phyloP scores from a whole-genome alignment of 352 stramenopile genomes.

The Elongisporangium prolatum region DNA sequence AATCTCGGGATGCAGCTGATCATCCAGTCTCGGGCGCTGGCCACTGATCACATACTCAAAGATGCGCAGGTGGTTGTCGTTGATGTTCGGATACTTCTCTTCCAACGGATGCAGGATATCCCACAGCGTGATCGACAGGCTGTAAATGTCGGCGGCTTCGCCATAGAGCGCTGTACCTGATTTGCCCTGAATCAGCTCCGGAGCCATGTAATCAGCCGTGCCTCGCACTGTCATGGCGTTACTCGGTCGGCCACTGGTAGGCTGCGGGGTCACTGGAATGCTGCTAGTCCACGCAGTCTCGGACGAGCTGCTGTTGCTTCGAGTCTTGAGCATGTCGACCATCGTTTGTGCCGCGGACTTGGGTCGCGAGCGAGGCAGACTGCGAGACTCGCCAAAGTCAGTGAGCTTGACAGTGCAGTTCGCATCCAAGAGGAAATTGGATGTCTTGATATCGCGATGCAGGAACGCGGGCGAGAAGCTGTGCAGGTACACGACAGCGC shows the following conservation, averaged over 20 bases:
- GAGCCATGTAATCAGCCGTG: conserved; percentile 81
- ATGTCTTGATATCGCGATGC: conserved; percentile 66
- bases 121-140: conserved; percentile 74
- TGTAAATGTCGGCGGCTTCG: conserved; percentile 69
- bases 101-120: conserved; percentile 59
- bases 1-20: conserved; percentile 28
- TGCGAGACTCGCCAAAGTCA: conserved; percentile 56
- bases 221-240: conserved; percentile 64
- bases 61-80: conserved; percentile 57
- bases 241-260: conserved; percentile 5
- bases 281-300: conserved; percentile 3
- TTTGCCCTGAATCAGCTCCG: conserved; percentile 72
- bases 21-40: conserved; percentile 39
- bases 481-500: conserved; percentile 66
- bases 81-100: conserved; percentile 61
- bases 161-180: conserved; percentile 61
- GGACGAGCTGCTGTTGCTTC: conserved; percentile 10
- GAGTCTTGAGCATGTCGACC: conserved; percentile 8
- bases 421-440: conserved; percentile 58
- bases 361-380: conserved; percentile 15
- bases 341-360: conserved; percentile 5
- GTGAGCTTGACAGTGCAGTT: conserved; percentile 45
- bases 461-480: conserved; percentile 67
- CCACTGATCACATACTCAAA: conserved; percentile 64
- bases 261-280: conserved; percentile 11